Evolutionary conservation across 2,329 filamentous ascomycete genomes (phyloP).

Genomic region (Talaromyces sp.): DNA sequence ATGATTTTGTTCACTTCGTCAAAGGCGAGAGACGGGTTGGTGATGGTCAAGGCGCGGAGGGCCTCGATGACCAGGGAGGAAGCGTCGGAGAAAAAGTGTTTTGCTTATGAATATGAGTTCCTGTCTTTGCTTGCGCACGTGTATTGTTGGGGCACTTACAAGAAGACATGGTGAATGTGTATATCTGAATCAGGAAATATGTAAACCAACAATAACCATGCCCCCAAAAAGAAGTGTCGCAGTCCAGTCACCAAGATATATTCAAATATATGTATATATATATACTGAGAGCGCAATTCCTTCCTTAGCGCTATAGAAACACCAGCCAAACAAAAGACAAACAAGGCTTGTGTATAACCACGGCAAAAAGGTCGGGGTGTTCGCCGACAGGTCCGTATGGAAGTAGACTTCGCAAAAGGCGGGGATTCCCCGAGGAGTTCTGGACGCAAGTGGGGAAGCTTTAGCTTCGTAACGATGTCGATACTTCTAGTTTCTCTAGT

Average conservation of each 20-base stretch:
- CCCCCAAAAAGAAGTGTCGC: neutral
- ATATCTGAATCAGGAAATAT: conserved; percentile 1
- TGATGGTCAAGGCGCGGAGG: conserved; percentile 71
- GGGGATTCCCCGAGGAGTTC: conserved; percentile 19
- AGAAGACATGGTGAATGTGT: conserved; percentile 10
- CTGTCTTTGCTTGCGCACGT: neutral
- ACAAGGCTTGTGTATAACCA: conserved; percentile 5
- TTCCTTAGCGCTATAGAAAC: neutral
- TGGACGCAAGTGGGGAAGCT: conserved; percentile 5
- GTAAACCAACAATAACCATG: neutral
- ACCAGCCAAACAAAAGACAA: no score
- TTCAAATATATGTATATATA: neutral
- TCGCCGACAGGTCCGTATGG: neutral
- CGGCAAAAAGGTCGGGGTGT: conserved; percentile 11
- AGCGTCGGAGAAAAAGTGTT: conserved; percentile 88
- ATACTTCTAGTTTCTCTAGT: no score
- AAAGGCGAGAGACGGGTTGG: conserved; percentile 77
- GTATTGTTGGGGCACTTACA: conserved; percentile 5
- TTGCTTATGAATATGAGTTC: conserved; percentile 41
- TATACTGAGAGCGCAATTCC: no score
- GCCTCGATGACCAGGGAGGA: conserved; percentile 72
- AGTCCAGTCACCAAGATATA: neutral
- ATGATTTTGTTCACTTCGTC: conserved; percentile 79
- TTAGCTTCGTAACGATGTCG: neutral
- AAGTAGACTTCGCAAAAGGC: neutral